Percentiles rank a stretch among this genome's conserved stretches.
Evolutionary conservation across 306 rosid species (phyloP).

Genomic region (Hylodesmum podocarpum): DNA sequence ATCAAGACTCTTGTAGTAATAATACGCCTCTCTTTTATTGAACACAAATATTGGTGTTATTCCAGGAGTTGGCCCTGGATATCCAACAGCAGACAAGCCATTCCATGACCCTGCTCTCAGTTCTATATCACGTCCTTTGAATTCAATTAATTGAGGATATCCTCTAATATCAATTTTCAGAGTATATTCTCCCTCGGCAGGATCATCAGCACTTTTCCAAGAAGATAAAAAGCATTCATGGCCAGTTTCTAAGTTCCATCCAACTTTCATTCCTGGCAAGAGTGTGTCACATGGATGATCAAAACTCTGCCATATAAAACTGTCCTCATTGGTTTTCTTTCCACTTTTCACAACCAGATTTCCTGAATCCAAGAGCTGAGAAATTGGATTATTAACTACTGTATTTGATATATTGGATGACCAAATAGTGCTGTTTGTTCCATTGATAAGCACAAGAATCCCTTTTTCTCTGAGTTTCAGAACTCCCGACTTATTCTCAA

Average conservation of each 20-base stretch:
- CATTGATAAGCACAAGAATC: constrained; percentile 2
- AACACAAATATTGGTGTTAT: background rate
- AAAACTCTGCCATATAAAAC: constrained; percentile 30
- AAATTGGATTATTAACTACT: background rate
- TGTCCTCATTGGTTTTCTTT: background rate
- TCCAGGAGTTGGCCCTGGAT: constrained; percentile 6
- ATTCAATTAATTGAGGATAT: constrained; percentile 16
- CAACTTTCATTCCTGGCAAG: constrained; percentile 36
- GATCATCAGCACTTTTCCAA: constrained; percentile 33
- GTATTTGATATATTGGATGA: background rate
- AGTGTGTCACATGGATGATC: constrained; percentile 28
- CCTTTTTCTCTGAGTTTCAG: background rate
- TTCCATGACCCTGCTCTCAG: constrained; percentile 32
- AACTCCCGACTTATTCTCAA: background rate
- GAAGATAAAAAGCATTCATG: constrained; percentile 20
- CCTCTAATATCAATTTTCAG: background rate
- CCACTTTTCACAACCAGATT: background rate
- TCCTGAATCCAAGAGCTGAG: constrained; percentile 13
- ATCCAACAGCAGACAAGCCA: constrained; percentile 25
- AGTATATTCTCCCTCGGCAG: constrained; percentile 21
- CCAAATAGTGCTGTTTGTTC: background rate
- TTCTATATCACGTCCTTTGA: background rate
- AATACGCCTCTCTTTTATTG: background rate
- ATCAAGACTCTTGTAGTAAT: background rate
- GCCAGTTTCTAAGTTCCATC: constrained; percentile 24